Evolutionary conservation across 2,329 filamentous ascomycete species (phyloP).

Genomic region (Chaetothyriales sp.): DNA sequence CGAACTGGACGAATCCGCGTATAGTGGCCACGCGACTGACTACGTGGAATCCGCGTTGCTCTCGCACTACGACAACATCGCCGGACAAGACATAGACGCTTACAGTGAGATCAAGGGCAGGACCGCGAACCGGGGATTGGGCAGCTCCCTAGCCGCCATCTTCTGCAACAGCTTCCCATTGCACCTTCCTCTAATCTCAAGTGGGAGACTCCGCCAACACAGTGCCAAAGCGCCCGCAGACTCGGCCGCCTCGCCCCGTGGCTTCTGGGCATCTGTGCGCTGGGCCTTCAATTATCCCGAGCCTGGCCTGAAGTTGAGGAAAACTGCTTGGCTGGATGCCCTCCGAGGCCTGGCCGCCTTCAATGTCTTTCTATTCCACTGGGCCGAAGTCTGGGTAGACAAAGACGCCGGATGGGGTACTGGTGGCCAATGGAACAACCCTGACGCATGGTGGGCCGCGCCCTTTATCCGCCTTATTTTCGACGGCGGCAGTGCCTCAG

Average conservation of each 20-base stretch:
- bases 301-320: background rate
- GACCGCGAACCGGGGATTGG: too few species aligned
- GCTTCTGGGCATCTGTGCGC: background rate
- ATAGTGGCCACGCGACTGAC: background rate
- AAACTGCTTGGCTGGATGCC: constrained; percentile 17
- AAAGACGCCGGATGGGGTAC: background rate
- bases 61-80: background rate
- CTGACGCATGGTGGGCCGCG: background rate
- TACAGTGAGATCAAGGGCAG: background rate
- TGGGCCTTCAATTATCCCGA: background rate
- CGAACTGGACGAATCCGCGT: background rate
- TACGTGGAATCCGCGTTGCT: background rate
- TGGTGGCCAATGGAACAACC: background rate
- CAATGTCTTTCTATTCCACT: constrained; percentile 7
- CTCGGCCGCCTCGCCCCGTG: too few species aligned
- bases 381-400: background rate
- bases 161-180: background rate
- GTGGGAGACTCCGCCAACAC: background rate
- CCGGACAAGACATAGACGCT: background rate
- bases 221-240: background rate
- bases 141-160: background rate
- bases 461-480: constrained; percentile 3
- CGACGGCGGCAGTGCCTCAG: constrained; percentile 1
- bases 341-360: constrained; percentile 16
- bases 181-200: background rate